Evolutionary conservation across 2,329 filamentous ascomycete species (phyloP), one percentile per base, ranked within the genome.

Genomic region (Stagonosporopsis vannaccii): DNA sequence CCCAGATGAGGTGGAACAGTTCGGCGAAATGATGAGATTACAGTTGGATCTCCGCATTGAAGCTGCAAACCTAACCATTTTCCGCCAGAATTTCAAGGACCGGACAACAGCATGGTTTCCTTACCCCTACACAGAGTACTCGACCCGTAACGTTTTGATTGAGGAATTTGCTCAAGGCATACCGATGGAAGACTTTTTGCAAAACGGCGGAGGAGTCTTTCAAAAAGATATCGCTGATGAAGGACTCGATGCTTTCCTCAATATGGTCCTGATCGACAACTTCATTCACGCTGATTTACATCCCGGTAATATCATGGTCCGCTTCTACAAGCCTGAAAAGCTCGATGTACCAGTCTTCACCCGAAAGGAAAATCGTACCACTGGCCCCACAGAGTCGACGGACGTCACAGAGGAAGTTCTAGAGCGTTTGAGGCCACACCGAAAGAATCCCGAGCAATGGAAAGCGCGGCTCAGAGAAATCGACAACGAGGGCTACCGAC

Each of bases 251-350:
- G 93, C 94, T 3, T 99, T 99, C 76, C 79, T 99, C 45, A 91
- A 93, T 69, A 99, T 99, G 95, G 81, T 99, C 15, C 83, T 99
- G 12, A 89, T 99, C 35, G 95, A 99, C 76, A 99, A 99, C 75
- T 99, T 99, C 75, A 89, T 97, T 23, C 95, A 99, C 72, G 94
- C 95, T 5, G 95, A 99, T 73, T 80, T 99, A 26, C 95, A 99
- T 73, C 95, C 95, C 0, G 95, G 95, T 23, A 99, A 99, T 75
- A 98, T 99, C 78, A 98, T 99, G 93, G 94, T 99, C 42, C 92
- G 96, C 61, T 99, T 99, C 80, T 97, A 98, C 77, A 88, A 94
- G 69, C 87, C 93, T 0, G 86, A 87, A 13, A 84, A 88, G 59
- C 85, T 94, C 0, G 85, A 89, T 44, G 79, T 96, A 1, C 80